Percentiles rank a stretch among this genome's conserved stretches.
Conservation (phyloP, 2,329 filamentous ascomycete genomes). For the Chaetomiaceae sp. region DNA sequence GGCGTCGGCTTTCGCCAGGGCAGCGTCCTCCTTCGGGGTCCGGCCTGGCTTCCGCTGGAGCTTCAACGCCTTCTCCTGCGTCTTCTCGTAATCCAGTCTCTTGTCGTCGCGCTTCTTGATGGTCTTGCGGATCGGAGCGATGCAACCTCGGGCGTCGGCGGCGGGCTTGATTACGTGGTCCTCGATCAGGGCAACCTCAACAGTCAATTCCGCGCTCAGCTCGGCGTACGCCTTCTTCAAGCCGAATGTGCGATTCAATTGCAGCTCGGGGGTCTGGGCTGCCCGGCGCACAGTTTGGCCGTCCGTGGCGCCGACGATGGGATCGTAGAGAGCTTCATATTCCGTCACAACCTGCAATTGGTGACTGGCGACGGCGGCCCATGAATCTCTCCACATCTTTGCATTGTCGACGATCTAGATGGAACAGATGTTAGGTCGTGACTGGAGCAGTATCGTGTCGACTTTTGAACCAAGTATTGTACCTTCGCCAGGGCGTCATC, state of each 20-base stretch:
- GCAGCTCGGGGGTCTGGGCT: conserved; percentile 55
- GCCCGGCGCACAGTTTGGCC: conserved; percentile 48
- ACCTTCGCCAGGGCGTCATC: conserved; percentile 71
- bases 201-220: conserved; percentile 64
- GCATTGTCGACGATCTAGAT: conserved; percentile 68
- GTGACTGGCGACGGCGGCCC: conserved; percentile 65
- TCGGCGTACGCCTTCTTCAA: conserved; percentile 66
- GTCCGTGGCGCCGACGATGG: conserved; percentile 64
- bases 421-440: conserved; percentile 6
- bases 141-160: conserved; percentile 61
- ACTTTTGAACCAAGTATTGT: conserved; percentile 15
- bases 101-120: conserved; percentile 83
- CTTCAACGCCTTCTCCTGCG: conserved; percentile 65
- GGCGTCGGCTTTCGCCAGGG: conserved; percentile 65
- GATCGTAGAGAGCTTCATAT: conserved; percentile 70
- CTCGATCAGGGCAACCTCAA: conserved; percentile 69
- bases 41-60: conserved; percentile 65
- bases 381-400: conserved; percentile 73
- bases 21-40: conserved; percentile 67
- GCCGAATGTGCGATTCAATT: conserved; percentile 60
- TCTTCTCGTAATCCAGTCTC: conserved; percentile 76
- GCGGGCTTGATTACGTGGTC: conserved; percentile 65
- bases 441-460: not conserved
- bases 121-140: conserved; percentile 71
- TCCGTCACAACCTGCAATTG: conserved; percentile 64